Evolutionary conservation across 768 basidiomycete genomes (phyloP), one percentile per base, ranked within the genome.

Genomic region (Panellus pusillus): DNA sequence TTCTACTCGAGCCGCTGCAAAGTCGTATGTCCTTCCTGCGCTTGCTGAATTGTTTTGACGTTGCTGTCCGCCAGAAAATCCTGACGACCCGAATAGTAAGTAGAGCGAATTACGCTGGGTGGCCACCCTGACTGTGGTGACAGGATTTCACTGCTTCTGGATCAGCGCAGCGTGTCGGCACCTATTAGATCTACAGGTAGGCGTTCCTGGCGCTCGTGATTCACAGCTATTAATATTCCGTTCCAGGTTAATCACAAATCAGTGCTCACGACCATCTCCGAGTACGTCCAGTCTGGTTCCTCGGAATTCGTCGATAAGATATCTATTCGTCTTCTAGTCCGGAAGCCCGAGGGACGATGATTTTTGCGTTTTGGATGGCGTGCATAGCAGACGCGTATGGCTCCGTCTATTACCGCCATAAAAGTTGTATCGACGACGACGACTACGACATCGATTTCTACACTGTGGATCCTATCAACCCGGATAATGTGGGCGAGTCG

Each of bases 331-430:
- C 9, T 36, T 45, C 36, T 35, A 61, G 59, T 65, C 77, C 82
- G 37, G 90, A 91, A 63, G 83, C 77, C 45, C 82, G 87, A 47
- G 87, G 89, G 20, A 91, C 87, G 6, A 89, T 93, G 86, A 87
- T 90, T 47, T 93, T 92, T 65, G 87, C 92, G 1, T 94, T 93
- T 88, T 95, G 93, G 92, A 89, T 93, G 82, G 86, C 92, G 8
- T 90, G 87, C 68, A 74, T 93, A 42, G 78, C 82, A 31, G 94
- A 97, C 64, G 90, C 91, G 7, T 92, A 88, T 70, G 82, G 83
- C 24, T 81, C 91, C 28, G 84, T 84, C 29, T 93, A 92, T 69
- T 91, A 93, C 72, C 82, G 91, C 56, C 79, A 87, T 58, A 92
- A 93, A 70, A 91, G 92, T 7, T 78, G 87, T 62, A 74, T 94